Percentiles rank a stretch among this genome's conserved stretches.
Evolutionary conservation across 768 basidiomycete species (phyloP).

Genomic region (Boletus edulis): DNA sequence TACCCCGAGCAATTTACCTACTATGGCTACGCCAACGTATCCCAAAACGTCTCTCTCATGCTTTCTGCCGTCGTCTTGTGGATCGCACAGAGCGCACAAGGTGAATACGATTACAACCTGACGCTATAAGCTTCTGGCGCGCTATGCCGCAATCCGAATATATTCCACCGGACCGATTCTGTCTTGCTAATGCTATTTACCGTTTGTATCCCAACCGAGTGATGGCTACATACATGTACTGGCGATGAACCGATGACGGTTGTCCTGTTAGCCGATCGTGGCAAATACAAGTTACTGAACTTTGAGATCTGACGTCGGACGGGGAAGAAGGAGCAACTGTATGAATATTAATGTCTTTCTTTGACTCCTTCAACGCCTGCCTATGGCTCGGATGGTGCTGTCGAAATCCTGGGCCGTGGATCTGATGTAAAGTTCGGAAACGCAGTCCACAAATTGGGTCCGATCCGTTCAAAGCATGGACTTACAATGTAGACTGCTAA

Average conservation of each 20-base stretch:
- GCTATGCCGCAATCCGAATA: neutral
- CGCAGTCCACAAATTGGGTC: too few relatives aligned
- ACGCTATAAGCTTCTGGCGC: slow-evolving; percentile 44
- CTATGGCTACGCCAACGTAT: slow-evolving; percentile 95
- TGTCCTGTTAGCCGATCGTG: neutral
- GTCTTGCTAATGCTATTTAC: slow-evolving; percentile 7
- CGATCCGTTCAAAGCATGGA: too few relatives aligned
- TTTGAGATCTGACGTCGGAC: neutral
- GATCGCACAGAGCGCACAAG: slow-evolving; percentile 82
- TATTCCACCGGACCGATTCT: neutral
- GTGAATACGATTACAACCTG: slow-evolving; percentile 93
- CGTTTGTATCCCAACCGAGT: slow-evolving; percentile 6
- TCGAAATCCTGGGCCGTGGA: too few relatives aligned
- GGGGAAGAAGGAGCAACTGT: too few relatives aligned
- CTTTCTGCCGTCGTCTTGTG: slow-evolving; percentile 85
- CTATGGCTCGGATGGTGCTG: too few relatives aligned
- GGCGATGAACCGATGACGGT: neutral
- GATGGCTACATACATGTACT: neutral
- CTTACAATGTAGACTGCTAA: too few relatives aligned
- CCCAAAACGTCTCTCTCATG: slow-evolving; percentile 86
- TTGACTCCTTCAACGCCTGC: too few relatives aligned
- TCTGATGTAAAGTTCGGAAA: too few relatives aligned
- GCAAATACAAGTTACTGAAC: neutral
- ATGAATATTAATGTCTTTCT: too few relatives aligned
- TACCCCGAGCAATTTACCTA: slow-evolving; percentile 78